Percentiles rank a stretch among this genome's conserved stretches.
phyloP scores from a whole-genome alignment of 2,329 filamentous ascomycete genomes.

The Pseudogymnoascus sp. region DNA sequence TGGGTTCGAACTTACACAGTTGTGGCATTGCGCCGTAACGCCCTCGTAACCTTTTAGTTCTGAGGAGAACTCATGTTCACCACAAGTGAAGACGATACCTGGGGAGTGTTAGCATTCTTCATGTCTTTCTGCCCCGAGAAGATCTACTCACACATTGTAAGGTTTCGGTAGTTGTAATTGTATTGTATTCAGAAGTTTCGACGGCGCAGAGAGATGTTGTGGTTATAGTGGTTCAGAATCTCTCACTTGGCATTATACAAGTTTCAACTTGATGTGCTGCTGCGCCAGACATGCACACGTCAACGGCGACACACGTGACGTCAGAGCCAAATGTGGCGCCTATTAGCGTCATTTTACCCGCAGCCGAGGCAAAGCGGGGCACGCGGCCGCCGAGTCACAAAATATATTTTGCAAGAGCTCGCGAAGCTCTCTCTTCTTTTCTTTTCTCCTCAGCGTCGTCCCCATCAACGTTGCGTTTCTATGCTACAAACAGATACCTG shows the following conservation, averaged over 20 bases:
- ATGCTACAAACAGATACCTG: constrained; percentile 70
- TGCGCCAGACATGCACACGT: background rate
- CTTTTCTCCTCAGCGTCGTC: constrained; percentile 57
- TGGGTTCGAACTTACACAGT: constrained; percentile 37
- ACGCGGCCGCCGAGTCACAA: constrained; percentile 7
- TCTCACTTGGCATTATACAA: background rate
- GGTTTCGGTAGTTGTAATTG: background rate
- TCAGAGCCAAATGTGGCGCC: background rate
- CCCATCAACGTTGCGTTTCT: constrained; percentile 92
- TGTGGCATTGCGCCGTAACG: constrained; percentile 53
- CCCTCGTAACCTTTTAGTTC: constrained; percentile 48
- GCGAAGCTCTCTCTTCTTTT: constrained; percentile 30
- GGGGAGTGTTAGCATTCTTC: background rate
- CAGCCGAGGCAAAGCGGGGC: constrained; percentile 10
- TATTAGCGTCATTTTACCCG: background rate
- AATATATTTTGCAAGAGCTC: constrained; percentile 10
- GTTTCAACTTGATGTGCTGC: background rate
- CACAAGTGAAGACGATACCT: constrained; percentile 27
- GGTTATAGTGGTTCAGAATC: background rate
- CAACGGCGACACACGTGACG: background rate
- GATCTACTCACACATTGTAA: constrained; percentile 15
- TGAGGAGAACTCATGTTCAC: constrained; percentile 23
- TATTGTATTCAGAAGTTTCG: background rate
- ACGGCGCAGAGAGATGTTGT: background rate
- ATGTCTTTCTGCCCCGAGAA: background rate